Base-by-base conservation (phyloP, 768 basidiomycete species). In the Mycena leptocephala region DNA sequence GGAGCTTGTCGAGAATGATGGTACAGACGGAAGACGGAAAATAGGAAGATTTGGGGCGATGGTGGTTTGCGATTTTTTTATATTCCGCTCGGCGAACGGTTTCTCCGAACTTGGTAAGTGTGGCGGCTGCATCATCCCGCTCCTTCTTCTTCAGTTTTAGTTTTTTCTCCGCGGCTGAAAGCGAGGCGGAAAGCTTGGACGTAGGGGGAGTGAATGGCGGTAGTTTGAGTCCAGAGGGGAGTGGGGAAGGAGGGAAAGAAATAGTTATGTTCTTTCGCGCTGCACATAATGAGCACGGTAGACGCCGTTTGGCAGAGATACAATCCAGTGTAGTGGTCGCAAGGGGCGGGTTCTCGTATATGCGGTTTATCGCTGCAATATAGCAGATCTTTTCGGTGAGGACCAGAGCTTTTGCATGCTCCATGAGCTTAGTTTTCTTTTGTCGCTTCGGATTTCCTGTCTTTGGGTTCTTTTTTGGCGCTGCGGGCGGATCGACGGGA, bases 121-220 rank as follows among this genome's bases (percentile, higher is more conserved):
- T 13, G 7, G 35, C 6, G 6, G 6, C 35, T 6, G 35, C 35
- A 6, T 37, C 35, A 6, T 37, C 35, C 35, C 35, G 35, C 35
- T 37, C 35, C 13, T 37, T 37, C 35, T 37, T 37, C 35, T 6
- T 37, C 35, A 37, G 35, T 37, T 37, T 37, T 6, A 37, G 35
- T 37, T 37, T 37, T 37, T 13, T 6, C 13, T 37, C 35, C 35
- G 39, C 39, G 7, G 39, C 39, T 10, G 39, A 41, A 18, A 41
- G 39, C 39, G 39, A 18, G 18, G 14, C 48, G 20, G n/a, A 48
- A 48, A 8, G 20, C 14, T 16, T 48, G 20, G 22, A 13, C 6
- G 20, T 10, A 41, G 67, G 80, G 80, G 69, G 82, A 82, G 35
- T 37, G 30, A 70, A 70, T 9, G 24, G 55, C 22, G 68, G 55